Evolutionary conservation across 768 basidiomycete species (phyloP).

Genomic region (Lactarius sp.): DNA sequence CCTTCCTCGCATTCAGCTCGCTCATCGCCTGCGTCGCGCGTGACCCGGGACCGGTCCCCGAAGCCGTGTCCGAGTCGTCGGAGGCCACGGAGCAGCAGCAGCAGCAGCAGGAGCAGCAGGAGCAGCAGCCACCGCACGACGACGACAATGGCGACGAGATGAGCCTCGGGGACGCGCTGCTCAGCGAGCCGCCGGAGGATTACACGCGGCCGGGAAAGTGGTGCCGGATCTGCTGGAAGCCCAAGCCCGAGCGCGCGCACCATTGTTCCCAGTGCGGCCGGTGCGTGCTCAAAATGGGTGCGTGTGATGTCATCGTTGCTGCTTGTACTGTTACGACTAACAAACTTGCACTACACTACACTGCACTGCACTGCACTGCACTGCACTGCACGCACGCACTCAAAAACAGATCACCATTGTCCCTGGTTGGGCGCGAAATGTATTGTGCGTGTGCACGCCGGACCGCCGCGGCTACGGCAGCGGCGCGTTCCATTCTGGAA

Average conservation of each 20-base stretch:
- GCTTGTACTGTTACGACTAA: not conserved
- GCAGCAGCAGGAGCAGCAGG: too few species aligned
- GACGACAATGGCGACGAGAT: slow-evolving; percentile 36
- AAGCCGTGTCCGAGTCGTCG: slow-evolving; percentile 18
- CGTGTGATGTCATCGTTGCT: slow-evolving; percentile 27
- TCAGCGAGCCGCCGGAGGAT: slow-evolving; percentile 42
- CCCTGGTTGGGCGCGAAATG: slow-evolving; percentile 78
- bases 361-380: too few species aligned
- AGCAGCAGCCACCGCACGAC: slow-evolving; percentile 22
- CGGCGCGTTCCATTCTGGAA: too few species aligned
- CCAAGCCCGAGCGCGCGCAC: slow-evolving; percentile 76
- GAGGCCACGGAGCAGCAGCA: not conserved
- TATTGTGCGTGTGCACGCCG: slow-evolving; percentile 46
- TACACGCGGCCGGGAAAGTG: slow-evolving; percentile 53
- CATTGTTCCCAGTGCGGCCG: slow-evolving; percentile 72
- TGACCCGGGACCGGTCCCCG: slow-evolving; percentile 63
- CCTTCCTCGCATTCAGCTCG: slow-evolving; percentile 62
- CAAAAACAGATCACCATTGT: slow-evolving; percentile 73
- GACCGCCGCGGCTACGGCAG: too few species aligned
- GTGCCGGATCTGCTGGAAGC: slow-evolving; percentile 77
- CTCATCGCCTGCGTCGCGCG: slow-evolving; percentile 67
- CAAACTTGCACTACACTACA: too few species aligned
- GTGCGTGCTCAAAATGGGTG: slow-evolving; percentile 84
- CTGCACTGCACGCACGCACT: too few species aligned
- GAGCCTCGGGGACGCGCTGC: slow-evolving; percentile 56